Evolutionary conservation across 345 rosid genomes (phyloP).

Genomic region (Lenwebbia sp.): DNA sequence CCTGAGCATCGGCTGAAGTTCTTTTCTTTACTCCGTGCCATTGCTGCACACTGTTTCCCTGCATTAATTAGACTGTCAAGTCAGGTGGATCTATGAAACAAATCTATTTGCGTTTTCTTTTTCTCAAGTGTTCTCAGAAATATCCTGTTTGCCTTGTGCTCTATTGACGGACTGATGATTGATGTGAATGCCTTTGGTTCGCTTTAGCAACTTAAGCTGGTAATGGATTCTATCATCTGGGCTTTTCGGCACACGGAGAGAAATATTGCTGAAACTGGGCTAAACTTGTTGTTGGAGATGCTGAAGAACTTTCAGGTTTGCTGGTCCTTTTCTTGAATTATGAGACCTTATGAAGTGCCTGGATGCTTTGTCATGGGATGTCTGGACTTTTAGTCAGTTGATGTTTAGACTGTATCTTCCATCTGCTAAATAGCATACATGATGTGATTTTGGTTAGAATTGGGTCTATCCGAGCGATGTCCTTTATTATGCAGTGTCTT

Average conservation of each 20-base stretch:
- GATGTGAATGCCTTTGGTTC: not conserved
- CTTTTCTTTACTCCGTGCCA: conserved; percentile 95
- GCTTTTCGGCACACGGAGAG: conserved; percentile 99
- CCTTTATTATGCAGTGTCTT: not conserved
- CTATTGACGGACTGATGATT: not conserved
- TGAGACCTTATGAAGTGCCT: not conserved
- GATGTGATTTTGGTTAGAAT: not conserved
- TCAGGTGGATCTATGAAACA: conserved; percentile 45
- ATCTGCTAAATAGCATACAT: not conserved
- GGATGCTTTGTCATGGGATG: not conserved
- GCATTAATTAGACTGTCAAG: conserved; percentile 85
- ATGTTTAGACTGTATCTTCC: not conserved
- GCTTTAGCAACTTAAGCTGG: conserved; percentile 82
- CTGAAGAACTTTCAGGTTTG: conserved; percentile 84
- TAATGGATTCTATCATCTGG: conserved; percentile 99
- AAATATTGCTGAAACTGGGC: conserved; percentile 97
- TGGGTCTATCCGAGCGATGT: not conserved
- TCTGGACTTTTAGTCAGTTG: not conserved
- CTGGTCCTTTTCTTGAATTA: not conserved
- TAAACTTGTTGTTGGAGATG: conserved; percentile 86
- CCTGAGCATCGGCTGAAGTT: conserved; percentile 99
- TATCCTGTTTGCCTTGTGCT: not conserved
- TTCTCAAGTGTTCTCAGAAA: not conserved
- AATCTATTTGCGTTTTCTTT: not conserved
- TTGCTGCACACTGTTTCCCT: conserved; percentile 89